Evolutionary conservation across 2,329 filamentous ascomycete genomes (phyloP).

Genomic region (Cyanodermella asteris): DNA sequence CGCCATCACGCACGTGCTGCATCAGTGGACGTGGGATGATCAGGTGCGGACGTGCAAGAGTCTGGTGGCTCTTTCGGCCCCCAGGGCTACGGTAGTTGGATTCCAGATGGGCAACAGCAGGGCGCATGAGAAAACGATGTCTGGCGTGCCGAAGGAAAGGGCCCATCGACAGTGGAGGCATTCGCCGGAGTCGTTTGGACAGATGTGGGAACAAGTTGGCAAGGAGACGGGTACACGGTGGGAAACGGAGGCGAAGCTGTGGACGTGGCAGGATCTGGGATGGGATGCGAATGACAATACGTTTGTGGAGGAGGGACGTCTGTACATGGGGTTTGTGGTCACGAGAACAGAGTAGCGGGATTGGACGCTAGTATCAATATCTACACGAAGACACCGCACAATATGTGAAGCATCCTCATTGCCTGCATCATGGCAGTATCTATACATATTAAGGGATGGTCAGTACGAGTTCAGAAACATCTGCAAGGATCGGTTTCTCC

Average conservation of each 20-base stretch:
- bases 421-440: too few relatives aligned
- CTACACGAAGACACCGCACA: too few relatives aligned
- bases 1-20: conserved; percentile 1
- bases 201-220: conserved; percentile 33
- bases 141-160: conserved; percentile 9
- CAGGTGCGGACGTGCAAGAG: background rate
- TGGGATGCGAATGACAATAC: too few relatives aligned
- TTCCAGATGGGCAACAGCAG: conserved; percentile 9
- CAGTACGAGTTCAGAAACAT: too few relatives aligned
- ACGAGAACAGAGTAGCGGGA: too few relatives aligned
- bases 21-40: conserved; percentile 3
- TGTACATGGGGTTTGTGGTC: too few relatives aligned
- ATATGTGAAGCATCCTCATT: too few relatives aligned
- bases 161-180: conserved; percentile 23
- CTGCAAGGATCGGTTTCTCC: too few relatives aligned
- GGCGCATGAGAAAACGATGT: conserved; percentile 7
- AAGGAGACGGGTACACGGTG: conserved; percentile 26
- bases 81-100: conserved; percentile 1
- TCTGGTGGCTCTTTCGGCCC: background rate
- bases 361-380: too few relatives aligned
- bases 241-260: conserved; percentile 22
- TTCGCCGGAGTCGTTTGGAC: conserved; percentile 27
- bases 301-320: too few relatives aligned
- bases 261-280: too few relatives aligned
- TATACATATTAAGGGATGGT: too few relatives aligned